A percentile compares a stretch with the other conserved stretches of the same genome.
phyloP scores from a whole-genome alignment of 2,329 filamentous ascomycete genomes.

The Aspergillus puulaauensis region DNA sequence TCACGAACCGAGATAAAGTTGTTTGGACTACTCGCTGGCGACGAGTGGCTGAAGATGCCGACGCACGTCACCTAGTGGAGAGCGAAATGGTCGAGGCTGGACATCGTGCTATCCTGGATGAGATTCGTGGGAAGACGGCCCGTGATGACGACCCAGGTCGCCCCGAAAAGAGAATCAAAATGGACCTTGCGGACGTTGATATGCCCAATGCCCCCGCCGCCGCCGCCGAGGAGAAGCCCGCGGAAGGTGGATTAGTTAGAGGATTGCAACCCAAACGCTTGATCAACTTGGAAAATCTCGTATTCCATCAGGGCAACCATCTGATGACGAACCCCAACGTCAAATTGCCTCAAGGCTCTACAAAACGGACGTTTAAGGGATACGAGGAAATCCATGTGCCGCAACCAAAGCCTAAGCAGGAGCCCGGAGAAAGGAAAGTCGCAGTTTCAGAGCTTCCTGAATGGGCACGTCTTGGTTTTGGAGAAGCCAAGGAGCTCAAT shows the following conservation, averaged over 20 bases:
- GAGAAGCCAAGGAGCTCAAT: conserved; percentile 82
- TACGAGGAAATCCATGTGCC: conserved; percentile 99
- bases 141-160: conserved; percentile 59
- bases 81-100: conserved; percentile 90
- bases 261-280: conserved; percentile 82
- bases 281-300: conserved; percentile 91
- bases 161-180: conserved; percentile 78
- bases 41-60: conserved; percentile 73
- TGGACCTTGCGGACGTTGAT: conserved; percentile 83
- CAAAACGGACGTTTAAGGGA: conserved; percentile 92
- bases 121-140: conserved; percentile 70
- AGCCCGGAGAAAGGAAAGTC: conserved; percentile 76
- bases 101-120: conserved; percentile 80
- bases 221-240: conserved; percentile 52
- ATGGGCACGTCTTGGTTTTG: conserved; percentile 86
- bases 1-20: conserved; percentile 88
- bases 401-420: conserved; percentile 80
- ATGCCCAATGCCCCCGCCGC: conserved; percentile 59
- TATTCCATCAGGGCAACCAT: conserved; percentile 98
- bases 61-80: conserved; percentile 73
- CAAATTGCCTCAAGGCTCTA: conserved; percentile 87
- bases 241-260: conserved; percentile 70
- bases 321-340: conserved; percentile 99
- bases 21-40: conserved; percentile 92
- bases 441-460: conserved; percentile 86